A percentile compares a stretch with the other conserved stretches of the same genome.
phyloP scores from a whole-genome alignment of 495 filamentous ascomycete genomes.

The Hypoxylon perforatum region DNA sequence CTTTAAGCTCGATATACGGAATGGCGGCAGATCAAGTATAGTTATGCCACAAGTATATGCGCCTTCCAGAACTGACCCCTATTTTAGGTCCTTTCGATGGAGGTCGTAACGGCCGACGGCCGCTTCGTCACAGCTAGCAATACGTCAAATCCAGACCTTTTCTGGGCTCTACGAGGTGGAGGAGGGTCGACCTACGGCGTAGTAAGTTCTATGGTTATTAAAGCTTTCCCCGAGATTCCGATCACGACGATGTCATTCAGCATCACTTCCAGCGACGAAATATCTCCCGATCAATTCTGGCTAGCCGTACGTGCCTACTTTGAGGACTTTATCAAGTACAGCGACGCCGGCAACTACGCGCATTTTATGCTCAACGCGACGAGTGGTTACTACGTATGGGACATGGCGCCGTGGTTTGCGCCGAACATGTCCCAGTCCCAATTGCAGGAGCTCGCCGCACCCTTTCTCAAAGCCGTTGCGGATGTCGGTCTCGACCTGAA shows the following conservation, averaged over 20 bases:
- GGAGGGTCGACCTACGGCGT: constrained; percentile 70
- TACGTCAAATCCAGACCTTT: constrained; percentile 66
- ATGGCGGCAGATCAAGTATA: constrained; percentile 62
- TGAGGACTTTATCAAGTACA: constrained; percentile 56
- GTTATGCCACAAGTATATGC: background rate
- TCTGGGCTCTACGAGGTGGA: constrained; percentile 73
- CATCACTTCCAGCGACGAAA: constrained; percentile 40
- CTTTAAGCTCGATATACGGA: constrained; percentile 57
- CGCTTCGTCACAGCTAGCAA: constrained; percentile 65
- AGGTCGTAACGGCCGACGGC: constrained; percentile 69
- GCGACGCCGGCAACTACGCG: constrained; percentile 64
- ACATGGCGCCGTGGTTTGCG: constrained; percentile 61
- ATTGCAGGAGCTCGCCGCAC: constrained; percentile 56
- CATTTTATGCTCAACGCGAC: constrained; percentile 59
- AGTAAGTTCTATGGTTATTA: constrained; percentile 63
- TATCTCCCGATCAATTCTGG: constrained; percentile 62
- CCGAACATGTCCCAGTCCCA: constrained; percentile 61
- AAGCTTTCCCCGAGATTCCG: constrained; percentile 54
- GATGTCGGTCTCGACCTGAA: constrained; percentile 50
- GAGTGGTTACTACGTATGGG: constrained; percentile 52
- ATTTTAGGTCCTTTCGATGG: constrained; percentile 57
- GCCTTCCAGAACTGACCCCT: background rate
- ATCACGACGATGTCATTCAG: constrained; percentile 54
- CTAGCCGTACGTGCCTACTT: constrained; percentile 60
- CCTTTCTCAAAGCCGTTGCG: constrained; percentile 56